These are phyloP conservation scores for Colletotrichum sp. DNA, from an alignment of 2,329 filamentous ascomycete genomes.

Conservation along the genomic window DNA sequence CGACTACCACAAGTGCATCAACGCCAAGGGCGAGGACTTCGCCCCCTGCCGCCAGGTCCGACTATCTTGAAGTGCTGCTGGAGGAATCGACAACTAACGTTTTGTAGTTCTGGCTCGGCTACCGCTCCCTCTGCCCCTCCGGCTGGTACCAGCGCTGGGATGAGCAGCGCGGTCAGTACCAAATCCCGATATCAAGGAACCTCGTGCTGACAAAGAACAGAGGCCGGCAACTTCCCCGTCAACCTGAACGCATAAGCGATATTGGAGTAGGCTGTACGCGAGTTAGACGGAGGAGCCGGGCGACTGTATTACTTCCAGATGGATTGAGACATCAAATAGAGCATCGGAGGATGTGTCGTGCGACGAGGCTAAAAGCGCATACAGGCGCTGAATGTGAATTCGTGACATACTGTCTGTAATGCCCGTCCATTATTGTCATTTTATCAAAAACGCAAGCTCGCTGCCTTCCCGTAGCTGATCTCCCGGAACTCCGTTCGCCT, in stretches of 20 bases:
- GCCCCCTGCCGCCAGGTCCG: constrained; percentile 93
- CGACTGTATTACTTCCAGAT: constrained; percentile 42
- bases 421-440: background rate
- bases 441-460: background rate
- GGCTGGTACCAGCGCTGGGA: constrained; percentile 96
- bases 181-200: background rate
- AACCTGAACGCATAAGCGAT: constrained; percentile 63
- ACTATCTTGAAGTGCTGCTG: background rate
- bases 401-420: constrained; percentile 4
- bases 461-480: background rate
- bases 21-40: constrained; percentile 98
- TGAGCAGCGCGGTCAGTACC: constrained; percentile 83
- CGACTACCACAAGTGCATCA: constrained; percentile 99
- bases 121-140: constrained; percentile 96
- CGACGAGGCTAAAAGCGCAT: constrained; percentile 8
- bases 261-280: constrained; percentile 16
- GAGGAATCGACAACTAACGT: constrained; percentile 25
- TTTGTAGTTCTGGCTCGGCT: constrained; percentile 89
- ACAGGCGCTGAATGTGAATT: constrained; percentile 10
- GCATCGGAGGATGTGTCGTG: constrained; percentile 18
- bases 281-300: constrained; percentile 21
- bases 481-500: constrained; percentile 15
- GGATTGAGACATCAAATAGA: constrained; percentile 26
- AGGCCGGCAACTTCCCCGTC: constrained; percentile 71
- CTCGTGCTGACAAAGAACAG: constrained; percentile 42